Evolutionary conservation across 257 asterid species (phyloP).

Genomic region (Solanum acaule): DNA sequence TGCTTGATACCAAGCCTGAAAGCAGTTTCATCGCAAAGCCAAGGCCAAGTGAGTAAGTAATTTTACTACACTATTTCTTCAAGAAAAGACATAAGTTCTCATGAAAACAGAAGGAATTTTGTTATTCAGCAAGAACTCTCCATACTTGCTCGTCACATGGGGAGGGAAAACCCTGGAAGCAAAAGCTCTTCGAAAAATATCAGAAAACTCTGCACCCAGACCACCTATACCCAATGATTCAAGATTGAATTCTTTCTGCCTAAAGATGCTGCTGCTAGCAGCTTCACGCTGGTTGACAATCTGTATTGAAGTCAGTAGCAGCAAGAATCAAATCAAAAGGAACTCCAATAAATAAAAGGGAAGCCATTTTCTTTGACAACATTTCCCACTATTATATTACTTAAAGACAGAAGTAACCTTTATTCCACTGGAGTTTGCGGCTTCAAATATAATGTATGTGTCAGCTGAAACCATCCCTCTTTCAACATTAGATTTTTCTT

Average conservation of each 20-base stretch:
- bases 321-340: background rate
- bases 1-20: conserved; percentile 93
- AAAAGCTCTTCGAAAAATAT: conserved; percentile 98
- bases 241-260: conserved; percentile 90
- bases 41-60: conserved; percentile 7
- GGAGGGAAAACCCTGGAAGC: conserved; percentile 98
- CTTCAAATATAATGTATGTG: conserved; percentile 83
- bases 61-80: background rate
- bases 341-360: conserved; percentile 1
- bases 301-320: conserved; percentile 35
- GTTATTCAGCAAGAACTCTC: background rate
- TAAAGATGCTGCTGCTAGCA: conserved; percentile 89
- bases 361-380: background rate
- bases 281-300: conserved; percentile 95
- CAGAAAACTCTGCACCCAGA: conserved; percentile 92
- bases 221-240: conserved; percentile 94
- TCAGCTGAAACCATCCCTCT: conserved; percentile 83
- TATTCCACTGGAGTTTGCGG: conserved; percentile 76
- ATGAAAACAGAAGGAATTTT: conserved; percentile 2
- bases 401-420: conserved; percentile 37
- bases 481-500: conserved; percentile 51
- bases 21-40: conserved; percentile 8
- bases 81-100: background rate
- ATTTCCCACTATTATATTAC: background rate
- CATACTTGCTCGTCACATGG: conserved; percentile 90